Conservation (phyloP, 192 early-diverging fungal species). For the Gryganskiella cystojenkinii region DNA sequence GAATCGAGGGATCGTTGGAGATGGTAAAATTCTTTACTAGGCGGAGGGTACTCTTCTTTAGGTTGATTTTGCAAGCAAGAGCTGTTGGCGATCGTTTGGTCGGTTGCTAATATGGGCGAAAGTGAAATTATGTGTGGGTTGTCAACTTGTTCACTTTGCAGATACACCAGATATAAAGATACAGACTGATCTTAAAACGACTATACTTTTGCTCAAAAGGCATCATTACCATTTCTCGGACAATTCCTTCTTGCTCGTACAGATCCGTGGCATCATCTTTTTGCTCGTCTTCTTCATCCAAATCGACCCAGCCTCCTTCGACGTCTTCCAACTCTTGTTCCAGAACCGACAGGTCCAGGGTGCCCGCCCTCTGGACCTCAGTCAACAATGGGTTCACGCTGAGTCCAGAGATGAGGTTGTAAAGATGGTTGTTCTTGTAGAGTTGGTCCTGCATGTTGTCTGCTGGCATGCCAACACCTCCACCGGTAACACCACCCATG, state of each 20-base stretch:
- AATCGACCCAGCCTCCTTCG: conserved; percentile 51
- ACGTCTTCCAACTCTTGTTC: conserved; percentile 51
- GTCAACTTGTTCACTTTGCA: not conserved
- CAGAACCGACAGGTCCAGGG: conserved; percentile 36
- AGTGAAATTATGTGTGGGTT: not conserved
- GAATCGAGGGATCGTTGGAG: conserved; percentile 33
- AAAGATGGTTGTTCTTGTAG: conserved; percentile 43
- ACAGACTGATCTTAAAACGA: too few relatives aligned
- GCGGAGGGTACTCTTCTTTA: conserved; percentile 45
- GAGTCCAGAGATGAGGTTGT: conserved; percentile 47
- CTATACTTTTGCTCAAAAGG: too few relatives aligned
- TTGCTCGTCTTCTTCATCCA: conserved; percentile 30
- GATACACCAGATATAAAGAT: too few relatives aligned
- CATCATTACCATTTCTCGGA: conserved; percentile 43
- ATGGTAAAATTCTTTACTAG: conserved; percentile 44
- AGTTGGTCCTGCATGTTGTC: conserved; percentile 39
- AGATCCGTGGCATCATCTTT: conserved; percentile 27
- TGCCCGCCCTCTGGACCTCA: conserved; percentile 45
- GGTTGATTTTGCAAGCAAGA: conserved; percentile 41
- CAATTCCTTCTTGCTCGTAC: conserved; percentile 31
- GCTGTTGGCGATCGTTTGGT: conserved; percentile 51
- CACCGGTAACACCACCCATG: conserved; percentile 19
- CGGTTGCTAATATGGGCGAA: conserved; percentile 29
- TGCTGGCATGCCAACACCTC: not conserved
- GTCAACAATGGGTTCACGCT: conserved; percentile 43